These are phyloP conservation scores for Croton setiger DNA, from an alignment of 441 rosid genomes.

Conservation along the genomic window DNA sequence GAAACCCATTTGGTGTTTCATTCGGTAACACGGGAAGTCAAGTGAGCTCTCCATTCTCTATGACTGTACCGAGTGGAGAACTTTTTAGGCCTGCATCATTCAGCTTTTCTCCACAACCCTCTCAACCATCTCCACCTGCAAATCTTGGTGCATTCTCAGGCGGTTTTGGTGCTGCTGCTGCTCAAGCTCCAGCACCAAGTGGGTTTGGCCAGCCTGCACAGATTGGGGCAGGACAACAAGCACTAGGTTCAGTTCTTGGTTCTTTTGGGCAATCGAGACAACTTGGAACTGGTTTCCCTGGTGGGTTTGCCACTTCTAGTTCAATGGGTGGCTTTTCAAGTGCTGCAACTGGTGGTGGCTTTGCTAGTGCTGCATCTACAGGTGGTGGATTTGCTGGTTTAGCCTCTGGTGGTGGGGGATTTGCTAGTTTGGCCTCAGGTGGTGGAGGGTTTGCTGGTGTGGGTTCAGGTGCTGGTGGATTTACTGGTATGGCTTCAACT, in stretches of 20 bases:
- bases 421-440: conserved; percentile 24
- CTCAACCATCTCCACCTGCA: conserved; percentile 52
- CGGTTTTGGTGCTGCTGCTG: conserved; percentile 50
- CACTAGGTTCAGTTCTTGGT: conserved; percentile 91
- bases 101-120: conserved; percentile 55
- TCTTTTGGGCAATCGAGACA: conserved; percentile 95
- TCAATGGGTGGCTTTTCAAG: conserved; percentile 43
- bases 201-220: conserved; percentile 86
- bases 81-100: conserved; percentile 90
- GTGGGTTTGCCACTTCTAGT: conserved; percentile 38
- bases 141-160: conserved; percentile 50
- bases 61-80: conserved; percentile 71
- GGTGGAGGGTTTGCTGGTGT: conserved; percentile 35
- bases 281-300: conserved; percentile 61
- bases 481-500: conserved; percentile 22
- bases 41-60: conserved; percentile 44
- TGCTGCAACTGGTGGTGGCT: conserved; percentile 29
- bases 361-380: conserved; percentile 19
- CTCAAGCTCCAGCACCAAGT: conserved; percentile 49
- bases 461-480: conserved; percentile 29
- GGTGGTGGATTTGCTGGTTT: conserved; percentile 50
- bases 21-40: conserved; percentile 54
- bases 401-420: conserved; percentile 40
- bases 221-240: conserved; percentile 80
- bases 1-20: conserved; percentile 71